A percentile compares a stretch with the other conserved stretches of the same genome.
These are phyloP conservation scores for Adansonia gregorii DNA, from an alignment of 441 rosid species.

Conservation along the genomic window DNA sequence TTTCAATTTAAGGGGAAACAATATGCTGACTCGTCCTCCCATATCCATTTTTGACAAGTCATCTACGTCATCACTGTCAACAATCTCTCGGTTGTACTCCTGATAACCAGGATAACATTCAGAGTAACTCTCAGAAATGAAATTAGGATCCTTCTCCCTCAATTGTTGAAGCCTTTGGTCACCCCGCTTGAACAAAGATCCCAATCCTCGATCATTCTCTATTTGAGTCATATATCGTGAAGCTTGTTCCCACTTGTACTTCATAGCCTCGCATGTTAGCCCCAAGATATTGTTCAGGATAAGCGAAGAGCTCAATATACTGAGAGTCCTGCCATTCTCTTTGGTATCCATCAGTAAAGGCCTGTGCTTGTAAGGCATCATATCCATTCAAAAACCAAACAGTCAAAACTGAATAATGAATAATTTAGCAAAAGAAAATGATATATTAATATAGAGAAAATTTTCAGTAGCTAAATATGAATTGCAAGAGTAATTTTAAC, in stretches of 20 bases:
- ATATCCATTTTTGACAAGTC: slow-evolving; percentile 96
- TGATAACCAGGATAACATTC: slow-evolving; percentile 99
- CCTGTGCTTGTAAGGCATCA: slow-evolving; percentile 73
- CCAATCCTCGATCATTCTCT: slow-evolving; percentile 95
- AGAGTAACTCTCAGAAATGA: slow-evolving; percentile 92
- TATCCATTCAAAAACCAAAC: slow-evolving; percentile 71
- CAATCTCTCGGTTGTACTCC: slow-evolving; percentile 89
- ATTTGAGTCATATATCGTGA: slow-evolving; percentile 92
- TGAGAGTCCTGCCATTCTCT: slow-evolving; percentile 94
- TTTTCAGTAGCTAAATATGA: neutral
- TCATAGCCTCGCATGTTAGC: slow-evolving; percentile 69
- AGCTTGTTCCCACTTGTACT: slow-evolving; percentile 63
- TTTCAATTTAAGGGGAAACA: neutral
- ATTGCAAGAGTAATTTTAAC: neutral
- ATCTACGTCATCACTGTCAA: slow-evolving; percentile 89
- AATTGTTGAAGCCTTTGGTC: slow-evolving; percentile 92
- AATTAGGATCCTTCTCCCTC: slow-evolving; percentile 95
- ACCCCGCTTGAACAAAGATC: slow-evolving; percentile 96
- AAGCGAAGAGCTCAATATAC: slow-evolving; percentile 78
- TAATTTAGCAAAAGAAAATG: neutral
- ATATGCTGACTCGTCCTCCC: slow-evolving; percentile 85
- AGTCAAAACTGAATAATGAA: slow-evolving; percentile 11
- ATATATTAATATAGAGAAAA: neutral
- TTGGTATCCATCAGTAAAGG: slow-evolving; percentile 67
- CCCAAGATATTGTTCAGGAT: slow-evolving; percentile 78